A percentile compares a stretch with the other conserved stretches of the same genome.
Evolutionary conservation across 805 yeast genomes (phyloP).

Genomic region (Vanderwaltozyma yarrowii): DNA sequence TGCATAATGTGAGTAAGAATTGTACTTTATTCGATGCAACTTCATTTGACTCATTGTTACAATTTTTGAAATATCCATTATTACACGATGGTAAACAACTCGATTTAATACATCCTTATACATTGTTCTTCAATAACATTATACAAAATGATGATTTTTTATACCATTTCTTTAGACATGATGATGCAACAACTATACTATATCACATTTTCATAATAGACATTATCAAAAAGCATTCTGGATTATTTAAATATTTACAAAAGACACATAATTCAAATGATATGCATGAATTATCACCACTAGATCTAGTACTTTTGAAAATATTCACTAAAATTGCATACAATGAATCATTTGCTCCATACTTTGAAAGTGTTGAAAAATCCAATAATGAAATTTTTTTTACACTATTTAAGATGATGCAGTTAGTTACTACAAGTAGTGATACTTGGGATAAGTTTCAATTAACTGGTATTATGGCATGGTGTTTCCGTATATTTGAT

Average conservation of each 20-base stretch:
- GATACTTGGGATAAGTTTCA: conserved; percentile 31
- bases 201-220: conserved; percentile 12
- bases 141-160: conserved; percentile 19
- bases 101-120: conserved; percentile 11
- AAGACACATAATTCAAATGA: not conserved
- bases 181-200: conserved; percentile 8
- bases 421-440: conserved; percentile 29
- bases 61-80: conserved; percentile 17
- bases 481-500: conserved; percentile 30
- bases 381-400: conserved; percentile 6
- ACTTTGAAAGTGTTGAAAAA: conserved; percentile 12
- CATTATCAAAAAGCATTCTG: conserved; percentile 9
- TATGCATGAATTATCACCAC: conserved; percentile 3
- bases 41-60: conserved; percentile 10
- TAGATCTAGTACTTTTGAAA: conserved; percentile 16
- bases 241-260: conserved; percentile 4
- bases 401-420: conserved; percentile 20
- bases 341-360: conserved; percentile 30
- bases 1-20: conserved; percentile 18
- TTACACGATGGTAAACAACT: conserved; percentile 3
- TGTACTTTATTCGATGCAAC: conserved; percentile 12
- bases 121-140: conserved; percentile 16
- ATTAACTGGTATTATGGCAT: conserved; percentile 30
- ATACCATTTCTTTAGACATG: conserved; percentile 16
- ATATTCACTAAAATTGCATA: conserved; percentile 23